Percentiles rank a stretch among this genome's conserved stretches.
Conservation (phyloP, 768 basidiomycete genomes). For the Leucocoprinus sp. region DNA sequence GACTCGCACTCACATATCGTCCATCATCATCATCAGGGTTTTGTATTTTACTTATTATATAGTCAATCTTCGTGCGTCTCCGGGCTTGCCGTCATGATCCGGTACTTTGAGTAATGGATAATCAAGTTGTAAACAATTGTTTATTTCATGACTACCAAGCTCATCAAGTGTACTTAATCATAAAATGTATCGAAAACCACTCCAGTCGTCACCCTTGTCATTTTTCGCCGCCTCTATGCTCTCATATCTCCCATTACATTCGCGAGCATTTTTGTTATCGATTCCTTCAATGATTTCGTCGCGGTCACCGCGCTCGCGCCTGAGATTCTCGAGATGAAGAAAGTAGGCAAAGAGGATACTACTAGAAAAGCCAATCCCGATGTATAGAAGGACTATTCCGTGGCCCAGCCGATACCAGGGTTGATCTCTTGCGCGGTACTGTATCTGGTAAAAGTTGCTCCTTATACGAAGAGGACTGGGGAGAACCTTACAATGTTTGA, state of each 20-base stretch:
- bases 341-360: slow-evolving; percentile 39
- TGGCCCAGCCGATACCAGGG: slow-evolving; percentile 70
- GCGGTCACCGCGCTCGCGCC: slow-evolving; percentile 57
- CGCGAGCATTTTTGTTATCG: slow-evolving; percentile 34
- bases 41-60: slow-evolving; percentile 22
- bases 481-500: slow-evolving; percentile 49
- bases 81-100: slow-evolving; percentile 13
- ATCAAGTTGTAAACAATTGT: background rate
- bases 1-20: background rate
- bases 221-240: slow-evolving; percentile 49
- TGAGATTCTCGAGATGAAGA: slow-evolving; percentile 50
- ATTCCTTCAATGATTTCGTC: slow-evolving; percentile 54
- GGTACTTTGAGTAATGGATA: no score
- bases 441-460: background rate
- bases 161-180: slow-evolving; percentile 17
- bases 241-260: slow-evolving; percentile 44
- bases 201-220: slow-evolving; percentile 67
- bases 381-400: slow-evolving; percentile 62
- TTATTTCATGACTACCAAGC: background rate
- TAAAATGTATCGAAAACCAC: slow-evolving; percentile 63
- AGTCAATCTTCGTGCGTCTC: slow-evolving; percentile 9
- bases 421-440: slow-evolving; percentile 58
- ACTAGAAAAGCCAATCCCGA: slow-evolving; percentile 53
- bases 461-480: slow-evolving; percentile 1
- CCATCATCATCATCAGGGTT: background rate